phyloP scores from a whole-genome alignment of 2,329 filamentous ascomycete genomes.

The Dothideomycetes sp. region DNA sequence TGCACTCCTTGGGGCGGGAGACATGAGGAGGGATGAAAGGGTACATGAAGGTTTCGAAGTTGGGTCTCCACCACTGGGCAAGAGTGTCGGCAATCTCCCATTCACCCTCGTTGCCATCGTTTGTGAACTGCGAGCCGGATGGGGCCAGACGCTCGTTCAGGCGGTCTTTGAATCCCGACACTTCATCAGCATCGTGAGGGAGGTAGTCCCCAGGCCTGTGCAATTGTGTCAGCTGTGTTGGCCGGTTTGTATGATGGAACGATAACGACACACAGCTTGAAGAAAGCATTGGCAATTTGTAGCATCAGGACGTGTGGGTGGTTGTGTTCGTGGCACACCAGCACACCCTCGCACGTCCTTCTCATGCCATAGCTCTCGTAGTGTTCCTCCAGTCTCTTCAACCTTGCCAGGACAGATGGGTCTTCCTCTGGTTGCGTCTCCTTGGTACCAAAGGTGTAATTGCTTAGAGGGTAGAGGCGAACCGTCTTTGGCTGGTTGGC shows the following conservation, averaged over 20 bases:
- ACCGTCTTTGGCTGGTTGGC: constrained; percentile 82
- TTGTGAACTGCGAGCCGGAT: constrained; percentile 61
- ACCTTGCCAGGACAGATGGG: constrained; percentile 80
- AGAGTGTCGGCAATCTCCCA: constrained; percentile 94
- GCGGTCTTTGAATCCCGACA: constrained; percentile 86
- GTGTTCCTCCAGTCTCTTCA: constrained; percentile 93
- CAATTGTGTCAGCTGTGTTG: neutral
- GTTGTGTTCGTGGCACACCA: constrained; percentile 98
- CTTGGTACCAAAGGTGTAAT: constrained; percentile 98
- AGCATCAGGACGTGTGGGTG: constrained; percentile 98
- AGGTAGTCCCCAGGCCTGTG: constrained; percentile 84
- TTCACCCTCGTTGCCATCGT: constrained; percentile 48
- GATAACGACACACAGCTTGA: constrained; percentile 60
- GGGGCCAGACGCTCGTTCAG: constrained; percentile 90
- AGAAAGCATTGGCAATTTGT: constrained; percentile 98
- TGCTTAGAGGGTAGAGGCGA: constrained; percentile 85
- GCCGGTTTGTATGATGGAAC: neutral
- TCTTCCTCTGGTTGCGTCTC: constrained; percentile 98
- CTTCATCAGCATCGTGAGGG: constrained; percentile 76
- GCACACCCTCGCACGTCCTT: constrained; percentile 88
- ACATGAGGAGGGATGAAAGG: constrained; percentile 95
- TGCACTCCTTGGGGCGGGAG: constrained; percentile 94
- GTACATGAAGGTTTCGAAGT: constrained; percentile 99
- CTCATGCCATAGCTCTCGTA: constrained; percentile 90
- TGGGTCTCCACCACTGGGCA: constrained; percentile 97